Evolutionary conservation across 1,284 basidiomycete genomes (phyloP), one percentile per base, ranked within the genome.

Genomic region (Cryptococcus sp.): DNA sequence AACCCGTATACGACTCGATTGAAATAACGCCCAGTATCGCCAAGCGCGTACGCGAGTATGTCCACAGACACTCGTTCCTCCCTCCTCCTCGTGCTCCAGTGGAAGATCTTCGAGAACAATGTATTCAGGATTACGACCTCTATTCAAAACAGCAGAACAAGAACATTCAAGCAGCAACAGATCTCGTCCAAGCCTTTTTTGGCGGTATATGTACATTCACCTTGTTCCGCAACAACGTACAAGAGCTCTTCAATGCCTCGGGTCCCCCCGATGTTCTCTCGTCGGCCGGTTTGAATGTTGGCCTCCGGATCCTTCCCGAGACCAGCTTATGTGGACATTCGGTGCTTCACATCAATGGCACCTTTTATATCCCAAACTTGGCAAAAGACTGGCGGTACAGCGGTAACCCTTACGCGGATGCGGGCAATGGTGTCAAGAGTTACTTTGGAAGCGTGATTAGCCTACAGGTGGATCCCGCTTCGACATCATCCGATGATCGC

Each of bases 321-420:
- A 61, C 61, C 3, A 59, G 57, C 26, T 48, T 70, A 3, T 70
- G 68, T 48, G 66, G 68, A 13, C 68, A 70, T 57, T 49, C 61
- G 3, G 57, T 66, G 5, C 52, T 70, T 3, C 50, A 51, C 13
- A 38, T 54, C 11, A 23, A 48, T 10, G 37, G 45, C 8, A 56
- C 51, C 26, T 10, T 66, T 39, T 60, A 59, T 43, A 47, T 66
- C 19, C 52, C 55, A 7, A 52, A 61, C 20, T 39, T 67, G 17
- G 45, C 50, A 11, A 17, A 55, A 15, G 66, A 70, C 48, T 70
- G 68, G 68, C 44, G 66, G 39, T 65, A 61, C 48, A 19, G 16
- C 2, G 55, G 58, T 3, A 68, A 68, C 50, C 66, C 66, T 4
- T 68, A 66, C 49, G 55, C 52, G 5, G 11, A 38, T 15, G 60